phyloP scores from a whole-genome alignment of 1,284 basidiomycete genomes.

The Ustilago tritici region DNA sequence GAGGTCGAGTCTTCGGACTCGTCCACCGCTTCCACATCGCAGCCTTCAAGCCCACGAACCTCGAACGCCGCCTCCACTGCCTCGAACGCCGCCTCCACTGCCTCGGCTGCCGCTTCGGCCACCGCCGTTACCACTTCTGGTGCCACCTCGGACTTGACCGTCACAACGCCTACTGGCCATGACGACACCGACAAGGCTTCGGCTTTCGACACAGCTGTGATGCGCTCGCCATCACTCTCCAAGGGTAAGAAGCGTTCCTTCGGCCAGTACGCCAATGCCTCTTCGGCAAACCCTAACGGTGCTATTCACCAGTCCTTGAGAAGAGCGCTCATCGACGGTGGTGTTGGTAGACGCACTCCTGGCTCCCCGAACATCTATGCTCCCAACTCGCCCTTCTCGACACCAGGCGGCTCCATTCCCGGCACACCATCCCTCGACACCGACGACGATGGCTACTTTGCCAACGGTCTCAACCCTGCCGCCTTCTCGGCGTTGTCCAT shows the following conservation, averaged over 20 bases:
- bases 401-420: conserved; percentile 65
- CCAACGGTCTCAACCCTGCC: conserved; percentile 54
- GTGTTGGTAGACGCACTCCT: conserved; percentile 55
- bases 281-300: conserved; percentile 40
- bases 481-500: conserved; percentile 67
- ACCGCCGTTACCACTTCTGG: conserved; percentile 23
- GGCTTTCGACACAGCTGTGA: conserved; percentile 64
- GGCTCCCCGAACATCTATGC: conserved; percentile 62
- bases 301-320: conserved; percentile 62
- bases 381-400: conserved; percentile 68
- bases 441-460: conserved; percentile 63
- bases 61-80: conserved; percentile 40
- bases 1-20: conserved; percentile 58
- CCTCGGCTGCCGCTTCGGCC: conserved; percentile 24
- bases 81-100: conserved; percentile 35
- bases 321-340: conserved; percentile 67
- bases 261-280: conserved; percentile 55
- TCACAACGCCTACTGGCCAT: conserved; percentile 29
- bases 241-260: conserved; percentile 69
- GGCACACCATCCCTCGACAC: conserved; percentile 61
- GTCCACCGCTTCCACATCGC: conserved; percentile 54
- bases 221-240: conserved; percentile 55
- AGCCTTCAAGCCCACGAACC: conserved; percentile 59
- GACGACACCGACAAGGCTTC: conserved; percentile 61
- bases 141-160: conserved; percentile 28